phyloP scores from a whole-genome alignment of 805 yeast species.

The Suhomyces sp. region DNA sequence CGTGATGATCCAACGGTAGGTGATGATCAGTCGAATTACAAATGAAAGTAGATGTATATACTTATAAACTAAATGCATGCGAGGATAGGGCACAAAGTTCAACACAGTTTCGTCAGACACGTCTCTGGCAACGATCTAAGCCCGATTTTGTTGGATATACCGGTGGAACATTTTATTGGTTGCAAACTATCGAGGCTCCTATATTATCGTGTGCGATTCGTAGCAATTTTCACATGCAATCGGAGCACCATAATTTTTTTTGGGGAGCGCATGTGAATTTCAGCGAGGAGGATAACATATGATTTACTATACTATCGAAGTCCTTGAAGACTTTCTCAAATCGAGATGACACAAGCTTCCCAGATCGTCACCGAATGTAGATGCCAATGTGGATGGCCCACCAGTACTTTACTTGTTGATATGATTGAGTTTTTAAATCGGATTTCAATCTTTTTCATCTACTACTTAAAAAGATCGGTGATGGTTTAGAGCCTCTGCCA shows the following conservation, averaged over 20 bases:
- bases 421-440: background rate
- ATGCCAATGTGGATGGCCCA: background rate
- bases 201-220: background rate
- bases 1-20: background rate
- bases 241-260: background rate
- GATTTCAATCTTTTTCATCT: background rate
- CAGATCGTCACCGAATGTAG: background rate
- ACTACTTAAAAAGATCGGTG: background rate
- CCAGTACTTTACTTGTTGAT: background rate
- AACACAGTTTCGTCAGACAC: background rate
- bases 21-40: background rate
- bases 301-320: background rate
- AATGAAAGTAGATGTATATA: background rate
- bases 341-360: background rate
- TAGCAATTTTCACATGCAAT: constrained; percentile 1
- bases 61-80: background rate
- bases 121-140: background rate
- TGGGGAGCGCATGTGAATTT: background rate
- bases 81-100: background rate
- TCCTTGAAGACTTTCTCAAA: no score
- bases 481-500: background rate
- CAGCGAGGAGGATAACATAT: background rate
- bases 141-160: background rate
- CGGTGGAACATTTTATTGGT: background rate
- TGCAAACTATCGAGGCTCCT: background rate